Conservation (phyloP, 2,329 filamentous ascomycete genomes). For the Mycosphaerelloides madeirae region DNA sequence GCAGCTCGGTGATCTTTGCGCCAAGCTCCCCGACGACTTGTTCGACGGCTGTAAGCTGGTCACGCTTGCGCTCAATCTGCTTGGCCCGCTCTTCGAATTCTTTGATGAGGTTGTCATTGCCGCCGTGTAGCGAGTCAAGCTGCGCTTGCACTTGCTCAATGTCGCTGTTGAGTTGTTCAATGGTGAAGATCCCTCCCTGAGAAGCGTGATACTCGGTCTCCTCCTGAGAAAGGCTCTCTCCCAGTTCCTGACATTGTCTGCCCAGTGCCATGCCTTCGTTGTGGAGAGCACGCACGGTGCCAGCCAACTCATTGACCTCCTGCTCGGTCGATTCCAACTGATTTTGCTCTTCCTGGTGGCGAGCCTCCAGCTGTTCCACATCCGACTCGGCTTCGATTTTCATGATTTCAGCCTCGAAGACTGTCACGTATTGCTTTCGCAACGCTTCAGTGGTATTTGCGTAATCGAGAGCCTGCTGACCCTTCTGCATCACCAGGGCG, state of each 20-base stretch:
- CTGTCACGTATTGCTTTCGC: slow-evolving; percentile 55
- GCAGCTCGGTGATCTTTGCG: slow-evolving; percentile 60
- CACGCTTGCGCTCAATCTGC: slow-evolving; percentile 62
- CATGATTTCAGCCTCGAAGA: slow-evolving; percentile 66
- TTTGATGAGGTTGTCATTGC: slow-evolving; percentile 67
- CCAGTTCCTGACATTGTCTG: slow-evolving; percentile 12
- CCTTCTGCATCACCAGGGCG: slow-evolving; percentile 29
- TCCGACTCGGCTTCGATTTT: slow-evolving; percentile 82
- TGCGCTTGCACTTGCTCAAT: slow-evolving; percentile 69
- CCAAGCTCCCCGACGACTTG: slow-evolving; percentile 53
- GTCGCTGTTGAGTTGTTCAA: slow-evolving; percentile 57
- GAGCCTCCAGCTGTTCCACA: slow-evolving; percentile 60
- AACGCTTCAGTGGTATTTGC: slow-evolving; percentile 60
- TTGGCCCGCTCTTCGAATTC: slow-evolving; percentile 70
- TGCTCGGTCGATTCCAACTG: slow-evolving; percentile 46
- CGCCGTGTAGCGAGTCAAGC: slow-evolving; percentile 68
- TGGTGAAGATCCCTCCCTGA: slow-evolving; percentile 28
- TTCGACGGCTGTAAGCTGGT: slow-evolving; percentile 48
- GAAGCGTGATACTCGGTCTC: slow-evolving; percentile 25
- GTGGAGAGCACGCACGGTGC: neutral
- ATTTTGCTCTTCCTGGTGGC: slow-evolving; percentile 54
- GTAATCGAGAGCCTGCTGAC: slow-evolving; percentile 48
- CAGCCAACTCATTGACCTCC: slow-evolving; percentile 37
- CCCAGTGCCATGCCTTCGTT: slow-evolving; percentile 4
- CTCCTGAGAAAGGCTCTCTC: slow-evolving; percentile 23